Evolutionary conservation across 2,329 filamentous ascomycete species (phyloP), one percentile per base, ranked within the genome.

Genomic region (Paracamarosporium sp.): DNA sequence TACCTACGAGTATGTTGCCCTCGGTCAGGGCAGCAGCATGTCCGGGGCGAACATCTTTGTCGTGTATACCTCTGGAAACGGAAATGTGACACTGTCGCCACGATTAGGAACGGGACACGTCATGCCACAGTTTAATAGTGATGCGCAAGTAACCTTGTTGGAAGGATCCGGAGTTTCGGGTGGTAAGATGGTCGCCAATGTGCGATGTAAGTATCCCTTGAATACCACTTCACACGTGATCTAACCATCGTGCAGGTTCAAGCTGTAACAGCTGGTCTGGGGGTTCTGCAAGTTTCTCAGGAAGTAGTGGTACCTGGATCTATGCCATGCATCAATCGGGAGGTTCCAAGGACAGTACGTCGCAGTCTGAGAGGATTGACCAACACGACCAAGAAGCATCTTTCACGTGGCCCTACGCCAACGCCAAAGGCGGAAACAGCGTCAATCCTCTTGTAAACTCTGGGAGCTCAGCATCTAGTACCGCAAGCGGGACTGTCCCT

Each of bases 21-120:
- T 88, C 3, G 86, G 85, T 7, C 84, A 87, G 67, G 86, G 86
- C 25, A 75, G 63, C 1, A 61, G 69, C 20, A 88, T 88, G 86
- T 62, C 70, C 15, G 81, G 80, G 22, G 71, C 85, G 5, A 86
- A 86, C 68, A 86, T 88, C 45, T 87, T 88, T 66, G 74, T 87
- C 41, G 76, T 86, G 5, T 88, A 88, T 64, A 79, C 82, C n/a
- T 79, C 81, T 25, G 74, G 79, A 36, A 73, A 73, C 35, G 81
- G 83, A 25, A 79, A 73, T 41, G 82, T 88, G 13, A 88, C 86
- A 0, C 62, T 88, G 8, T 87, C 85, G 3, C 82, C 85, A 9
- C 76, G 85, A 38, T 63, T 77, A 6, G 80, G 80, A 8, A 75
- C 65, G 12, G 83, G 82, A 6, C 68, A 85, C 30, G 59, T 52